These are phyloP conservation scores for Pyricularia pennisetigena DNA, from an alignment of 2,329 filamentous ascomycete genomes.

Conservation along the genomic window DNA sequence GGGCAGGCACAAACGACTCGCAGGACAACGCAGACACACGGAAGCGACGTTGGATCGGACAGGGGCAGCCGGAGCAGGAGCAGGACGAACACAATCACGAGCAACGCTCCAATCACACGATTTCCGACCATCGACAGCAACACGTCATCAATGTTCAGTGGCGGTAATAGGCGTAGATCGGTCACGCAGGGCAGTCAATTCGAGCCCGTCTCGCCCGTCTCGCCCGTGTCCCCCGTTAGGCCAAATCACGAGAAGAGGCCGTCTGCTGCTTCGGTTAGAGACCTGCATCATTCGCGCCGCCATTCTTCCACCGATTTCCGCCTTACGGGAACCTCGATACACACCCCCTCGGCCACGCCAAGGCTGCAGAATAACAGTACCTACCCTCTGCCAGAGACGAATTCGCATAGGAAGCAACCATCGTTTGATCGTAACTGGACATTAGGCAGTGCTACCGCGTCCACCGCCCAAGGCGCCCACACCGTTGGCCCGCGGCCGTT, in stretches of 20 bases:
- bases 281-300: constrained; percentile 73
- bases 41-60: constrained; percentile 43
- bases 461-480: constrained; percentile 7
- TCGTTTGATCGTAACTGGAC: constrained; percentile 66
- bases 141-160: constrained; percentile 26
- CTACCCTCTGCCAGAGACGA: constrained; percentile 26
- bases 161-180: constrained; percentile 31
- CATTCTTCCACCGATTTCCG: constrained; percentile 80
- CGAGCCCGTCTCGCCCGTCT: constrained; percentile 28
- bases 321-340: constrained; percentile 23
- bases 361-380: constrained; percentile 33
- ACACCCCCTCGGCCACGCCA: constrained; percentile 22
- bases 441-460: constrained; percentile 39
- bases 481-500: constrained; percentile 28
- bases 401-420: constrained; percentile 51
- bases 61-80: constrained; percentile 35
- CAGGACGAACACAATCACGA: constrained; percentile 48
- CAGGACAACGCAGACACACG: constrained; percentile 46
- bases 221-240: constrained; percentile 32
- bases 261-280: constrained; percentile 73
- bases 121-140: constrained; percentile 31
- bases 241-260: constrained; percentile 48
- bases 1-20: constrained; percentile 32
- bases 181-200: constrained; percentile 38
- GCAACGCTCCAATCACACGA: constrained; percentile 23